Evolutionary conservation across 2,329 filamentous ascomycete species (phyloP).

Genomic region (Aspergillus brasiliensis): DNA sequence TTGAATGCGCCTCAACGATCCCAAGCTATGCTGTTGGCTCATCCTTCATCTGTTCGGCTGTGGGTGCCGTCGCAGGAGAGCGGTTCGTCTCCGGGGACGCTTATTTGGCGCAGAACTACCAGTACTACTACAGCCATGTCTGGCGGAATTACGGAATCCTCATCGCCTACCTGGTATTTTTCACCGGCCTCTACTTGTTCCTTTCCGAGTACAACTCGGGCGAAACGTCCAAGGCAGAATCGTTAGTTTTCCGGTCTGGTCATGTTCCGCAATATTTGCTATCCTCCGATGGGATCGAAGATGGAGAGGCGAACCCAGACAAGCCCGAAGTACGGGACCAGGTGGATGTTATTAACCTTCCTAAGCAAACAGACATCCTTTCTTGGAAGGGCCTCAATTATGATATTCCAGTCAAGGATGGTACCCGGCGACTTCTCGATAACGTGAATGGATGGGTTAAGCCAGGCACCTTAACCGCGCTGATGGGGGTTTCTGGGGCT

Average conservation of each 20-base stretch:
- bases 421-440: slow-evolving; percentile 24
- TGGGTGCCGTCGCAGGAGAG: slow-evolving; percentile 59
- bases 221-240: slow-evolving; percentile 73
- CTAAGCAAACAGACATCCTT: slow-evolving; percentile 69
- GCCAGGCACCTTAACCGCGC: slow-evolving; percentile 81
- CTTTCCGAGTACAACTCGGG: slow-evolving; percentile 50
- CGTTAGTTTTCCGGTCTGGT: slow-evolving; percentile 71
- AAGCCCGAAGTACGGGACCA: slow-evolving; percentile 35
- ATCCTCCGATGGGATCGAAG: background rate
- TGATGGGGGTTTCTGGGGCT: slow-evolving; percentile 89
- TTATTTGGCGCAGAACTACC: slow-evolving; percentile 58
- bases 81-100: slow-evolving; percentile 59
- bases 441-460: slow-evolving; percentile 83
- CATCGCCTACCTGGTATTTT: slow-evolving; percentile 62
- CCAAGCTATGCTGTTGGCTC: slow-evolving; percentile 12
- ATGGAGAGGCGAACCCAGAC: background rate
- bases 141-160: slow-evolving; percentile 73
- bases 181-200: slow-evolving; percentile 63
- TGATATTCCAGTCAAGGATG: slow-evolving; percentile 62
- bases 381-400: slow-evolving; percentile 81
- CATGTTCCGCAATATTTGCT: slow-evolving; percentile 47
- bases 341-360: slow-evolving; percentile 53
- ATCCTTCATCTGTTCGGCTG: slow-evolving; percentile 54
- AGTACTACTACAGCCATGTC: slow-evolving; percentile 60
- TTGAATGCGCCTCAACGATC: slow-evolving; percentile 24